A percentile compares a stretch with the other conserved stretches of the same genome.
phyloP scores from a whole-genome alignment of 768 basidiomycete genomes.

The Cantharellus anzutake region DNA sequence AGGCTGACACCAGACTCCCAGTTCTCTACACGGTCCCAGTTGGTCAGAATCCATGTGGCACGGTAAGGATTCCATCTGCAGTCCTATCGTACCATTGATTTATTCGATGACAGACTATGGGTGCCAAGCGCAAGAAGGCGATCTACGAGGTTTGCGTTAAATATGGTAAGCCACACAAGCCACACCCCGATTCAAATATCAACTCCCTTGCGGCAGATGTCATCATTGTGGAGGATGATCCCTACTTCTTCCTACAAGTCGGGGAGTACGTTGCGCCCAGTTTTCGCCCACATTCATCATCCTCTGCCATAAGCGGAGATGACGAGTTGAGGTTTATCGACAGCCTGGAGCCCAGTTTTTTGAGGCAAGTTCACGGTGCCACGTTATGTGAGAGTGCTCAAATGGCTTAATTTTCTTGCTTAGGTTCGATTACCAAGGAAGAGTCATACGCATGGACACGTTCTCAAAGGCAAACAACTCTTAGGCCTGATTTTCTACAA shows the following conservation, averaged over 20 bases:
- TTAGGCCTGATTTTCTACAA: background rate
- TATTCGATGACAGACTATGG: constrained; percentile 26
- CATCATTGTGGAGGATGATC: constrained; percentile 71
- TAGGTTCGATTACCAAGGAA: constrained; percentile 56
- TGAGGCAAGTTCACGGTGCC: background rate
- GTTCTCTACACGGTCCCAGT: constrained; percentile 61
- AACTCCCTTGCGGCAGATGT: constrained; percentile 26
- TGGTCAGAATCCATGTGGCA: constrained; percentile 74
- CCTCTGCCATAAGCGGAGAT: constrained; percentile 11
- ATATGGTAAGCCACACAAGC: constrained; percentile 29
- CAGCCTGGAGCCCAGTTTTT: background rate
- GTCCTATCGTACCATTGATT: constrained; percentile 14
- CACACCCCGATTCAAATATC: background rate
- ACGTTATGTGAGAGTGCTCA: background rate
- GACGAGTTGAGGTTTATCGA: background rate
- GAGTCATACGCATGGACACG: constrained; percentile 67
- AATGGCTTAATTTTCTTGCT: background rate
- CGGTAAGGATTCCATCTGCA: constrained; percentile 18
- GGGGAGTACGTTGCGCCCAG: constrained; percentile 31
- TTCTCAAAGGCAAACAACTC: constrained; percentile 40
- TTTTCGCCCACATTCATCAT: constrained; percentile 13
- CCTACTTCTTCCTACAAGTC: constrained; percentile 59
- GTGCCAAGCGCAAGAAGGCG: constrained; percentile 41
- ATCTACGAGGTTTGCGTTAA: constrained; percentile 73
- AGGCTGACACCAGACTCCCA: constrained; percentile 11